Evolutionary conservation across 2,329 filamentous ascomycete genomes (phyloP), one percentile per base, ranked within the genome.

Genomic region (Trichophyton benhamiae): DNA sequence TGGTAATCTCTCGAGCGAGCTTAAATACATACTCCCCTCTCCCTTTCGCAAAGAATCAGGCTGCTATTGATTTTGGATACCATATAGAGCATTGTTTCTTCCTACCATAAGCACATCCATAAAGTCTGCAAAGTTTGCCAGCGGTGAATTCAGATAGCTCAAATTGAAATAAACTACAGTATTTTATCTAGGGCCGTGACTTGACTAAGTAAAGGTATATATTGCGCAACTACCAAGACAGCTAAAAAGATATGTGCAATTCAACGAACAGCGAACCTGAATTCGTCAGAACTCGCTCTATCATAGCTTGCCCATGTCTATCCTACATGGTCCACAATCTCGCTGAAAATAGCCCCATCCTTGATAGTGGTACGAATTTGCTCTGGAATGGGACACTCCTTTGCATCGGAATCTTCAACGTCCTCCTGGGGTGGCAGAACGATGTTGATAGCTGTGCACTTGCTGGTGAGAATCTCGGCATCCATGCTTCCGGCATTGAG

Each of bases 241-340:
- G 36, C 20, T 13, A 22, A 20, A 27, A 38, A 38, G 9, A 27
- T 55, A 55, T 52, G 46, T 52, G 46, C 46, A 52, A 52, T 11
- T 13, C 33, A 38, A 13, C 33, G 33, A 11, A 44, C 7, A 15
- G n/a, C 22, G 33, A 58, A 25, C 25, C 42, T 13, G 17, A n/a
- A n/a, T 17, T 58, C 11, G 20, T 4, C n/a, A 36, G 36, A 1
- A 9, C 6, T 15, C 9, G 15, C 27, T 17, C 33, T 58, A 33
- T 38, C 33, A 38, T 38, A 38, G 33, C 33, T 38, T 41, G 22
- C 17, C 6, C 3, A 15, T 17, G 15, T 22, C 57, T 59, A 66
- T 38, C 65, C 91, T 65, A 88, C 85, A 77, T 97, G 92, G 69
- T 94, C 91, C 17, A 99, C 94, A 73, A 99, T 97, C 81, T 97